Evolutionary conservation across 257 asterid species (phyloP).

Genomic region (Solanum etuberosum): DNA sequence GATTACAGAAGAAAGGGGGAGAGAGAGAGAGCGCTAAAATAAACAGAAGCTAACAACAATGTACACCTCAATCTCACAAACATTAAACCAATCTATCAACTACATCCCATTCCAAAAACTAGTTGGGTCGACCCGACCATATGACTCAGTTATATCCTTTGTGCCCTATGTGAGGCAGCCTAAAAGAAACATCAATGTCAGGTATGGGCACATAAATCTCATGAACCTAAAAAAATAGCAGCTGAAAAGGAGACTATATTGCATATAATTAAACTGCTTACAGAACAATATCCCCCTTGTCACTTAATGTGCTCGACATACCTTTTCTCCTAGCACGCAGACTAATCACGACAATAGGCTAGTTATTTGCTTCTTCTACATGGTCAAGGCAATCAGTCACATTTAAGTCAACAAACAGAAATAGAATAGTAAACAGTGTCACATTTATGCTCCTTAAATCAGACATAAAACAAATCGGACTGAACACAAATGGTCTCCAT

Average conservation of each 20-base stretch:
- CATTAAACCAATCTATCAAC: neutral
- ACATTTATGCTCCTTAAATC: neutral
- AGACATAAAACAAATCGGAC: neutral
- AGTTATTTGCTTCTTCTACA: neutral
- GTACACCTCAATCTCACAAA: neutral
- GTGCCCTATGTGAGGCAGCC: neutral
- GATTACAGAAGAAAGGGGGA: neutral
- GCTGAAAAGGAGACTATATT: neutral
- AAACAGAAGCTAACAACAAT: neutral
- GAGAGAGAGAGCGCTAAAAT: neutral
- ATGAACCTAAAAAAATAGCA: neutral
- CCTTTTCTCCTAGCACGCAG: neutral
- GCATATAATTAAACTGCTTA: neutral
- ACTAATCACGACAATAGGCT: neutral
- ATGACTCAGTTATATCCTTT: neutral
- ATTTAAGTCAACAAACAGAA: neutral
- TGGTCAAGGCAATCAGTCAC: neutral
- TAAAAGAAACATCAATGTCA: neutral
- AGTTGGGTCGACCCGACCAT: neutral
- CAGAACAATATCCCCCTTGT: neutral
- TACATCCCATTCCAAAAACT: neutral
- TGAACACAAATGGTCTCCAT: neutral
- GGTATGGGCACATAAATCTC: neutral
- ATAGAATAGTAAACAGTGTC: neutral
- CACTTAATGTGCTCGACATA: neutral